Percentiles rank a stretch among this genome's conserved stretches.
Evolutionary conservation across 352 stramenopile species (phyloP).

Genomic region (Lagenidium giganteum): DNA sequence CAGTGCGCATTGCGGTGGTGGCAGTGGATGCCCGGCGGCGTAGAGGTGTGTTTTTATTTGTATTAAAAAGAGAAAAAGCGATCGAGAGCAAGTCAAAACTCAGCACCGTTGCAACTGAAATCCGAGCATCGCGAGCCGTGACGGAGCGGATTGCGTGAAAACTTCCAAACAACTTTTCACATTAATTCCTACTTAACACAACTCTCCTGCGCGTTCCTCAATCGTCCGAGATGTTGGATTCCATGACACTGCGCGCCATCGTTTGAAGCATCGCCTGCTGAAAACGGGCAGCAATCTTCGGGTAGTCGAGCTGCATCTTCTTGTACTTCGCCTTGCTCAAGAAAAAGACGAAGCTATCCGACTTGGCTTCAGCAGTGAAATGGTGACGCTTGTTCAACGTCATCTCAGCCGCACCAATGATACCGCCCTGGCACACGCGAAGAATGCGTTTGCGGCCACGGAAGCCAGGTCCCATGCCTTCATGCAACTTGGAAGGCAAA

Average conservation of each 20-base stretch:
- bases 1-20: no score
- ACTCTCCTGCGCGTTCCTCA: no score
- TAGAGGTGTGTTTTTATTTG: slow-evolving; percentile 28
- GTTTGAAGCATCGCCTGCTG: slow-evolving; percentile 82
- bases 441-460: slow-evolving; percentile 73
- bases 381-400: slow-evolving; percentile 79
- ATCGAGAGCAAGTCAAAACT: no score
- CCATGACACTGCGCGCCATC: slow-evolving; percentile 80
- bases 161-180: background rate
- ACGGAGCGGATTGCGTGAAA: no score
- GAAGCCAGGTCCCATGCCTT: slow-evolving; percentile 76
- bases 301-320: slow-evolving; percentile 63
- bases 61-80: slow-evolving; percentile 30
- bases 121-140: no score
- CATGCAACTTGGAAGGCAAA: slow-evolving; percentile 72
- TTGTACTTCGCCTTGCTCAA: slow-evolving; percentile 67
- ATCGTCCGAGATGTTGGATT: slow-evolving; percentile 80
- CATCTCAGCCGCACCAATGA: slow-evolving; percentile 75
- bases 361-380: slow-evolving; percentile 69
- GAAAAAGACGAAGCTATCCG: slow-evolving; percentile 76
- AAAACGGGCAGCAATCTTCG: slow-evolving; percentile 65
- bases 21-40: no score
- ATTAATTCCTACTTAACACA: background rate
- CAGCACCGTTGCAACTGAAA: no score
- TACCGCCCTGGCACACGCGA: slow-evolving; percentile 72